Evolutionary conservation across 371 early-diverging fungal genomes (phyloP).

Genomic region (Rhizopus microsporus): DNA sequence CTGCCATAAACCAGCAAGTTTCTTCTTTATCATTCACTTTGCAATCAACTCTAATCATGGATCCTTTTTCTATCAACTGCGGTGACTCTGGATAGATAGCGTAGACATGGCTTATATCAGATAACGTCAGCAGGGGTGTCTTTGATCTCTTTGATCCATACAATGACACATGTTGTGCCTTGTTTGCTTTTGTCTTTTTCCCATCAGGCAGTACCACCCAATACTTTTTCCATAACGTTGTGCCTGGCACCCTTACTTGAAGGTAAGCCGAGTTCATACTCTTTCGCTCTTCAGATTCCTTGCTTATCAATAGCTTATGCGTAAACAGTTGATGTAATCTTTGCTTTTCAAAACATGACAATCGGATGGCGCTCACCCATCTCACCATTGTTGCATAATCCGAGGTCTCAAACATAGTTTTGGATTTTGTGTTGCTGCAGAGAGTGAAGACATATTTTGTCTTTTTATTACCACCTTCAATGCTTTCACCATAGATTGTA

Average conservation of each 20-base stretch:
- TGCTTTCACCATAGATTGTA: conserved; percentile 42
- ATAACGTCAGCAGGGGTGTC: conserved; percentile 49
- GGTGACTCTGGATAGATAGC: conserved; percentile 70
- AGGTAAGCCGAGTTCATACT: conserved; percentile 34
- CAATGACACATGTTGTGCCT: conserved; percentile 26
- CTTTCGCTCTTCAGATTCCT: conserved; percentile 10
- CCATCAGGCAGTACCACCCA: conserved; percentile 53
- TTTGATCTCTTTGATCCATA: conserved; percentile 61
- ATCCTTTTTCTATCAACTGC: conserved; percentile 47
- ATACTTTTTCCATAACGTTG: conserved; percentile 63
- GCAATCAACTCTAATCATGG: conserved; percentile 51
- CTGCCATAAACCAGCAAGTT: conserved; percentile 45
- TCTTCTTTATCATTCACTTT: conserved; percentile 16
- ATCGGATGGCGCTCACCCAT: conserved; percentile 70
- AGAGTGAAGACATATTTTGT: conserved; percentile 51
- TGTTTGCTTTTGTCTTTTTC: conserved; percentile 37
- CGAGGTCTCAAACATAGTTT: conserved; percentile 57
- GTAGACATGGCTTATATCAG: conserved; percentile 63
- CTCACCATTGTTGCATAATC: conserved; percentile 44
- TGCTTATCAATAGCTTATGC: conserved; percentile 50
- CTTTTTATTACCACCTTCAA: conserved; percentile 34
- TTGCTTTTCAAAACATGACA: conserved; percentile 74
- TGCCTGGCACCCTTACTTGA: conserved; percentile 61
- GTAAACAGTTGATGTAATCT: conserved; percentile 77
- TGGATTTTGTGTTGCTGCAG: conserved; percentile 31